phyloP scores from a whole-genome alignment of 2,329 filamentous ascomycete species.

The Blumeria hordei region DNA sequence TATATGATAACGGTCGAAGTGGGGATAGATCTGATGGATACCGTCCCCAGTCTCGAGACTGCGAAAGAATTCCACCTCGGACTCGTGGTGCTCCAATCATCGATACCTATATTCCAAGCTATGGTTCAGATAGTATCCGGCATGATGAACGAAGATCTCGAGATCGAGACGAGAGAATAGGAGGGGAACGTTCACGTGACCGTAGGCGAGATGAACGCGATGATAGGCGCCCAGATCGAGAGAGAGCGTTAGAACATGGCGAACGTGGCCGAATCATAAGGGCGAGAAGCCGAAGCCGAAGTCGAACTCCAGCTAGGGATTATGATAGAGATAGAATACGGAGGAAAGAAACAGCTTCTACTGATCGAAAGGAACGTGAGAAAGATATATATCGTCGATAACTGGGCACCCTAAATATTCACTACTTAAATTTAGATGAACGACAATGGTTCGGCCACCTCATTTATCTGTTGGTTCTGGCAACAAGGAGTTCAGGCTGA shows the following conservation, averaged over 20 bases:
- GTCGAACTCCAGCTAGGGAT: slow-evolving; percentile 19
- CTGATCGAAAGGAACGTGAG: background rate
- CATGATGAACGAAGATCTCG: slow-evolving; percentile 10
- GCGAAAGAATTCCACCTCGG: slow-evolving; percentile 6
- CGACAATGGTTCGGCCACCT: too few relatives aligned
- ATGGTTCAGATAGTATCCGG: slow-evolving; percentile 17
- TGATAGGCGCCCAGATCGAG: slow-evolving; percentile 18
- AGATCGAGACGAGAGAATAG: slow-evolving; percentile 17
- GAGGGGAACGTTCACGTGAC: slow-evolving; percentile 2
- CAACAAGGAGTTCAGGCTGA: too few relatives aligned
- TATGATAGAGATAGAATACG: slow-evolving; percentile 16
- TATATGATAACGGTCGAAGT: slow-evolving; percentile 8
- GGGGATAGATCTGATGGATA: slow-evolving; percentile 17
- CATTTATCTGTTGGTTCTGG: too few relatives aligned
- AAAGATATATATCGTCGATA: slow-evolving; percentile 1
- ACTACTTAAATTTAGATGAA: too few relatives aligned
- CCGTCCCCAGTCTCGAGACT: slow-evolving; percentile 15
- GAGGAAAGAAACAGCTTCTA: background rate
- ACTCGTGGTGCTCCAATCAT: slow-evolving; percentile 12
- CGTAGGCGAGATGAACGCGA: slow-evolving; percentile 15
- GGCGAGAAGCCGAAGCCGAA: slow-evolving; percentile 17
- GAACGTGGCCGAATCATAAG: slow-evolving; percentile 14
- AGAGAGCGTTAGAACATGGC: slow-evolving; percentile 15
- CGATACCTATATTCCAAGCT: slow-evolving; percentile 26
- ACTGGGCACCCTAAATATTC: too few relatives aligned